These are phyloP conservation scores for Castanea sativa DNA, from an alignment of 306 rosid genomes.

Conservation along the genomic window DNA sequence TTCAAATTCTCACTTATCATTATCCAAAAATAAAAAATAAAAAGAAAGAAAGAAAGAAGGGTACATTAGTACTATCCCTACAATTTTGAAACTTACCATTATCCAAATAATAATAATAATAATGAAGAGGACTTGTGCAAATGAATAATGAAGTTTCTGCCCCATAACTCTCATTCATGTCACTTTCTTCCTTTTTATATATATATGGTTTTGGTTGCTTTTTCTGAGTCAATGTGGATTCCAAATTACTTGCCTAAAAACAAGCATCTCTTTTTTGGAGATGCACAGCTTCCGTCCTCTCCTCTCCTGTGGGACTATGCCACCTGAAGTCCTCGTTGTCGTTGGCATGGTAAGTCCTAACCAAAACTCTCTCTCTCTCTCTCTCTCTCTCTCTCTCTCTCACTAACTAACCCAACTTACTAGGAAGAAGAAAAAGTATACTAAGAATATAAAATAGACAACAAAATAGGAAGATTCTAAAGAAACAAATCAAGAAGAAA, in stretches of 20 bases:
- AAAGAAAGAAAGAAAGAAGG: no score
- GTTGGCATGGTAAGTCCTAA: conserved; percentile 32
- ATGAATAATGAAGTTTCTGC: background rate
- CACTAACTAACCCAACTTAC: conserved; percentile 30
- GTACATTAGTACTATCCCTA: no score
- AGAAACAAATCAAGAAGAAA: conserved; percentile 19
- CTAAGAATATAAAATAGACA: conserved; percentile 15
- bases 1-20: no score
- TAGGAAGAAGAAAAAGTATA: conserved; percentile 11
- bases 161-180: no score
- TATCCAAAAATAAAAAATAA: no score
- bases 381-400: conserved; percentile 15
- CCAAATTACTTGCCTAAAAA: conserved; percentile 34
- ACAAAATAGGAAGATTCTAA: conserved; percentile 10
- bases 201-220: background rate
- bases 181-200: background rate
- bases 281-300: conserved; percentile 40
- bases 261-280: conserved; percentile 29
- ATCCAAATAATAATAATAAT: no score
- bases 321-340: conserved; percentile 35
- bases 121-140: no score
- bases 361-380: conserved; percentile 23
- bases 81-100: no score
- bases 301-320: conserved; percentile 22
- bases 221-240: background rate